Evolutionary conservation across 805 yeast genomes (phyloP).

Genomic region (Gaillardinia entomophila): DNA sequence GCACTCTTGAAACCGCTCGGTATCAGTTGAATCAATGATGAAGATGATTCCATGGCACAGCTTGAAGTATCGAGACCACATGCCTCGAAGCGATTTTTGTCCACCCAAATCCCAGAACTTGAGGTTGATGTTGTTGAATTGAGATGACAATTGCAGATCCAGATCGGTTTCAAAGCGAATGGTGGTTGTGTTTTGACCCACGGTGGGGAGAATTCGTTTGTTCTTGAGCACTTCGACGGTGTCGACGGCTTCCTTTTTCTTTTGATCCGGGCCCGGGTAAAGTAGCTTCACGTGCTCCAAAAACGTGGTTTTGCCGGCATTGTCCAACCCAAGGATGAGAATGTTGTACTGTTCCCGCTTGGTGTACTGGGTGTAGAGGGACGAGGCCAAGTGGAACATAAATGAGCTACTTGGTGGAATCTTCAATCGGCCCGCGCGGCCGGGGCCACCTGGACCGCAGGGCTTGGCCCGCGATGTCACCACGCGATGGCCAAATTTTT

Average conservation of each 20-base stretch:
- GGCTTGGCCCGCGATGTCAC: background rate
- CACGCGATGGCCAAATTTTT: background rate
- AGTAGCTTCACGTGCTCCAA: slow-evolving; percentile 36
- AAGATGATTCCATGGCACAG: slow-evolving; percentile 90
- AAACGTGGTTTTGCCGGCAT: slow-evolving; percentile 83
- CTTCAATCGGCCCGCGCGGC: background rate
- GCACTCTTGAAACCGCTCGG: slow-evolving; percentile 78
- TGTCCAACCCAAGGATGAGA: slow-evolving; percentile 83
- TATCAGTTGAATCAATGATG: slow-evolving; percentile 87
- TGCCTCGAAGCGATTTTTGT: slow-evolving; percentile 71
- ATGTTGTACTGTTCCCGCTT: slow-evolving; percentile 41
- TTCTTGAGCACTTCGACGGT: slow-evolving; percentile 27
- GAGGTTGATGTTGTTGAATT: slow-evolving; percentile 43
- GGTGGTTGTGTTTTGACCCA: slow-evolving; percentile 77
- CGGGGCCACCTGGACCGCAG: background rate
- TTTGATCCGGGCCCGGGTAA: slow-evolving; percentile 15
- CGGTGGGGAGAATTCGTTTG: slow-evolving; percentile 79
- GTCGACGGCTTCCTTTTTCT: slow-evolving; percentile 7
- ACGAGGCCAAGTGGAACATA: slow-evolving; percentile 41
- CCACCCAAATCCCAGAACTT: slow-evolving; percentile 98
- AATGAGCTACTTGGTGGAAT: background rate
- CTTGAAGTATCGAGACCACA: slow-evolving; percentile 85
- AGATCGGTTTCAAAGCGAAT: slow-evolving; percentile 33
- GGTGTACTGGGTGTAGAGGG: slow-evolving; percentile 40
- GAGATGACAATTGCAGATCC: slow-evolving; percentile 26